phyloP scores from a whole-genome alignment of 805 yeast genomes.

The Clavispora phyllophila region DNA sequence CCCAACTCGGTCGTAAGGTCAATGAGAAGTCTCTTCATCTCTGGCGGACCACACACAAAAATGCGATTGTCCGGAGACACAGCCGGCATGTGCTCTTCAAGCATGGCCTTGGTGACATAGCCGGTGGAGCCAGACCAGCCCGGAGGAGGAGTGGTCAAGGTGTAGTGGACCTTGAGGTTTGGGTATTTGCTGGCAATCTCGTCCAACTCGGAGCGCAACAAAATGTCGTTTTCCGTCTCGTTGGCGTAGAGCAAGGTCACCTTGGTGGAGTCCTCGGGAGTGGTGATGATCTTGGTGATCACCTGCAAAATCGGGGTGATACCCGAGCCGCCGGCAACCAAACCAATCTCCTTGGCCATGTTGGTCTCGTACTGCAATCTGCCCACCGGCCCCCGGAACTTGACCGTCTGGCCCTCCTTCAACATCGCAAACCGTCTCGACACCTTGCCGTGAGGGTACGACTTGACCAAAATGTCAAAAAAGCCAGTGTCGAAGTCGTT shows the following conservation, averaged over 20 bases:
- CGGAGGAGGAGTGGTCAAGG: constrained; percentile 46
- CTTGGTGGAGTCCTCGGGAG: constrained; percentile 59
- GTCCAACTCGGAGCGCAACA: constrained; percentile 67
- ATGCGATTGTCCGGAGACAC: constrained; percentile 48
- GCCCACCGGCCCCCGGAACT: constrained; percentile 78
- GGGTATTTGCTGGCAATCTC: constrained; percentile 63
- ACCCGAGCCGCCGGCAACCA: constrained; percentile 85
- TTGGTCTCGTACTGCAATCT: constrained; percentile 55
- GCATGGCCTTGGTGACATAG: constrained; percentile 53
- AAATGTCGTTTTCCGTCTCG: constrained; percentile 71
- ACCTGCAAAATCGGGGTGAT: constrained; percentile 88
- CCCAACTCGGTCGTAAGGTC: constrained; percentile 55
- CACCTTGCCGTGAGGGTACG: constrained; percentile 67
- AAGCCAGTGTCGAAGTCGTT: constrained; percentile 66
- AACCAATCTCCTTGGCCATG: constrained; percentile 57
- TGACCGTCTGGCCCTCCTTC: constrained; percentile 59
- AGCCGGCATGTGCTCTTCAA: constrained; percentile 48
- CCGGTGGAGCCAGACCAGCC: constrained; percentile 60
- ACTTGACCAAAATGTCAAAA: constrained; percentile 72
- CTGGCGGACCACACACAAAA: constrained; percentile 72
- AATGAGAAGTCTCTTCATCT: constrained; percentile 52
- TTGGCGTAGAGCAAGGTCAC: constrained; percentile 65
- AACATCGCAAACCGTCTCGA: constrained; percentile 63
- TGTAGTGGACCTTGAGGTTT: constrained; percentile 54
- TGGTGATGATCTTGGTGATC: constrained; percentile 61